Conservation (phyloP, 2,329 filamentous ascomycete genomes). For the Arthrinium phaeospermum region DNA sequence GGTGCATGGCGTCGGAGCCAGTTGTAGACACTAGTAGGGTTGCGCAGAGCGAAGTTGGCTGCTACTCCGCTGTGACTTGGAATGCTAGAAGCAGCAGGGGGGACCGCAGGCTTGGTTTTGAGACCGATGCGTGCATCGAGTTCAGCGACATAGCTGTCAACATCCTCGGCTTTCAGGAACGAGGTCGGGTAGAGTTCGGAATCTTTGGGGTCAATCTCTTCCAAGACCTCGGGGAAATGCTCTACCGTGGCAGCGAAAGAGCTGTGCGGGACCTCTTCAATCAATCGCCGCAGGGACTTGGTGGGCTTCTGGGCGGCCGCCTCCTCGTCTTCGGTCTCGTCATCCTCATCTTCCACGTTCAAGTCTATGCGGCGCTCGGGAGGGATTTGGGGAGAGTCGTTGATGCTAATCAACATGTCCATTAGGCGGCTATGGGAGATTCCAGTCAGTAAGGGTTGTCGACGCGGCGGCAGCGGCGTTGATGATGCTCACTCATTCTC, state of each 20-base stretch:
- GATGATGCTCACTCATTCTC: constrained; percentile 80
- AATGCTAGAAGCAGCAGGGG: constrained; percentile 52
- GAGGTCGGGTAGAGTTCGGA: constrained; percentile 63
- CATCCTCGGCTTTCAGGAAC: constrained; percentile 72
- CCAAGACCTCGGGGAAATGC: constrained; percentile 63
- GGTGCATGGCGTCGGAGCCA: constrained; percentile 89
- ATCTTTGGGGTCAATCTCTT: constrained; percentile 55
- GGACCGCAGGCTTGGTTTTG: constrained; percentile 52
- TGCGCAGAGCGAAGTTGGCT: constrained; percentile 64
- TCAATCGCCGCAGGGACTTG: constrained; percentile 57
- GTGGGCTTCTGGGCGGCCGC: constrained; percentile 43
- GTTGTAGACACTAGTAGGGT: constrained; percentile 92
- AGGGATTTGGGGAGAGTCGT: constrained; percentile 80
- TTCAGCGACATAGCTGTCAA: constrained; percentile 75
- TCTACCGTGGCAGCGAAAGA: constrained; percentile 62
- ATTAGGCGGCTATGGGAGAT: constrained; percentile 72
- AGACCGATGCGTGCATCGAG: constrained; percentile 60
- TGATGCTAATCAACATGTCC: constrained; percentile 88
- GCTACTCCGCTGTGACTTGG: constrained; percentile 36
- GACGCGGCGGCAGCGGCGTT: constrained; percentile 9
- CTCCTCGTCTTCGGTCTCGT: constrained; percentile 47
- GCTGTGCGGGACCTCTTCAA: constrained; percentile 58
- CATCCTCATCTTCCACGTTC: constrained; percentile 50
- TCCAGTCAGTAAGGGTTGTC: constrained; percentile 22
- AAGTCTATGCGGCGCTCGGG: constrained; percentile 77